phyloP scores from a whole-genome alignment of 805 yeast species.

The Yarrowia sp. region DNA sequence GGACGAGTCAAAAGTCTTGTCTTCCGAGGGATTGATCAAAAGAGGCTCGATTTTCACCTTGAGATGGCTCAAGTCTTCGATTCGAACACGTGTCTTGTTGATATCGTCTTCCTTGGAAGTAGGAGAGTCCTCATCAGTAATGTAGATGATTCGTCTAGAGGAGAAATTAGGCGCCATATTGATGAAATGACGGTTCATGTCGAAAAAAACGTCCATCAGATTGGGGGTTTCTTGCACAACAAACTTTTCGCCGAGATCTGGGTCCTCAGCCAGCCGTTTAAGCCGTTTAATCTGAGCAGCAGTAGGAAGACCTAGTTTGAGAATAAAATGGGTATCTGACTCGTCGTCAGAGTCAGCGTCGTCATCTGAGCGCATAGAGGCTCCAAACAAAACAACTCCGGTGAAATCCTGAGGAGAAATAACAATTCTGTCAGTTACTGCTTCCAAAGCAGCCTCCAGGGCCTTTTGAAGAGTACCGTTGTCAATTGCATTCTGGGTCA shows the following conservation, averaged over 20 bases:
- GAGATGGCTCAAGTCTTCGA: conserved; percentile 57
- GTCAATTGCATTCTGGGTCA: conserved; percentile 30
- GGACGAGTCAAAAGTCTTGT: conserved; percentile 43
- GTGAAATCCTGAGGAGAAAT: conserved; percentile 66
- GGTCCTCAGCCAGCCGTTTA: conserved; percentile 29
- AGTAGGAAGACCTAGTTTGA: conserved; percentile 30
- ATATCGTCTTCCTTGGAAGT: conserved; percentile 43
- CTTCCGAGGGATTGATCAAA: conserved; percentile 45
- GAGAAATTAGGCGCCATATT: conserved; percentile 45
- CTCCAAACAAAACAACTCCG: conserved; percentile 58
- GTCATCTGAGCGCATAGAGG: conserved; percentile 36
- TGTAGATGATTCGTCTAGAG: conserved; percentile 59
- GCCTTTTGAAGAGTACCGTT: conserved; percentile 31
- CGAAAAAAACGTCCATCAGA: conserved; percentile 47
- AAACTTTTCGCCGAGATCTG: conserved; percentile 18
- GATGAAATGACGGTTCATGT: conserved; percentile 54
- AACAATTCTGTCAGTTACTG: conserved; percentile 63
- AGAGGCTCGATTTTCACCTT: conserved; percentile 60
- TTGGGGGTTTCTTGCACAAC: conserved; percentile 15
- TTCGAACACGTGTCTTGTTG: conserved; percentile 46
- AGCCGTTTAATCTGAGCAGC: conserved; percentile 27
- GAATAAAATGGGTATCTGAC: conserved; percentile 34
- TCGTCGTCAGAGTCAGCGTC: conserved; percentile 43
- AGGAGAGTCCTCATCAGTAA: conserved; percentile 76
- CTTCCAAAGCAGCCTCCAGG: conserved; percentile 53